Evolutionary conservation across 768 basidiomycete genomes (phyloP), one percentile per base, ranked within the genome.

Genomic region (Boletus reticuloceps): DNA sequence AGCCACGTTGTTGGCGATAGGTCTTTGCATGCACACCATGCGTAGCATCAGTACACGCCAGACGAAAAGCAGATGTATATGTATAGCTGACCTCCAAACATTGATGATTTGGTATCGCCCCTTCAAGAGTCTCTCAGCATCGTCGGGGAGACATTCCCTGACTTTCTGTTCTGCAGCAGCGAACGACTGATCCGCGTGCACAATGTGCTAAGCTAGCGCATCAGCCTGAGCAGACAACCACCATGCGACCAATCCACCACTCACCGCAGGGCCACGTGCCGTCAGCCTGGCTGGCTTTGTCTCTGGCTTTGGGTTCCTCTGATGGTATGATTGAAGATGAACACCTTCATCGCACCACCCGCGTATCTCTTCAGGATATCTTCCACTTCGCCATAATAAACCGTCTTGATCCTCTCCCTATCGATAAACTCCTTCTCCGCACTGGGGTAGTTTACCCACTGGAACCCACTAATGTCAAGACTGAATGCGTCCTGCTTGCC

Each of bases 41-140:
- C 27, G 27, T 29, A 29, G 25, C 34, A 39, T 47, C 17, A 25
- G 37, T 27, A 12, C 37, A 10, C 12, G 12, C 1, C 10, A 3
- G 19, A 37, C 12, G 27, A 29, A 29, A 29, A 29, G 8, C 27
- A 1, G 27, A 29, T 19, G 6, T 11, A 25, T 13, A 29, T 19
- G 6, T 11, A 25, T 13, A 10, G 7, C 55, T 38, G 19, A 65
- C 54, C 76, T 73, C 77, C 76, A 78, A 44, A 76, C 69, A 57
- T 78, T 78, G 59, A 78, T 75, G 56, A 78, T 72, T 50, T 70
- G 75, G 37, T 69, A 65, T 27, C 75, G 72, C 2, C 67, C 66
- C 54, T 72, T 66, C 51, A 77, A 66, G 14, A 79, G 65, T n/a
- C 71, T 69, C 45, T 75, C 73, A 2, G 74, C 78, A 5, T 78